These are phyloP conservation scores for Spinellus fusiger DNA, from an alignment of 192 early-diverging fungal genomes.

Conservation along the genomic window DNA sequence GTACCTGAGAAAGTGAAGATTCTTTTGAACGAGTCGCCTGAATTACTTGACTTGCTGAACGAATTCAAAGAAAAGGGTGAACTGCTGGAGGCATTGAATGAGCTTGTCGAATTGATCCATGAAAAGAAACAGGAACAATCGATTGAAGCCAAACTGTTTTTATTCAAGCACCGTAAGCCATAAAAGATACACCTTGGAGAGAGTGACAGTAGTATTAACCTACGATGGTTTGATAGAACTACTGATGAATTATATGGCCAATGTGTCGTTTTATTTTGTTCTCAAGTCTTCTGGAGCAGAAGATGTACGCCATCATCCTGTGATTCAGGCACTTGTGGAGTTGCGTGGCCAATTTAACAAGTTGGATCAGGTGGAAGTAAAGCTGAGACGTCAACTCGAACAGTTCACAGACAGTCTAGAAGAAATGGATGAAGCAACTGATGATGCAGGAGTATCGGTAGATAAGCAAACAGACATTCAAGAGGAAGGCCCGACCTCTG, in stretches of 20 bases:
- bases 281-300: slow-evolving; percentile 53
- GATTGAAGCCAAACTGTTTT: slow-evolving; percentile 13
- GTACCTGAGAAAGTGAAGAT: slow-evolving; percentile 57
- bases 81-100: slow-evolving; percentile 27
- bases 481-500: not conserved
- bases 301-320: slow-evolving; percentile 73
- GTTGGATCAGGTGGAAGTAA: slow-evolving; percentile 59
- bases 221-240: slow-evolving; percentile 19
- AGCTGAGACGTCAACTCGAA: slow-evolving; percentile 45
- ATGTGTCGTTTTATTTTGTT: slow-evolving; percentile 83
- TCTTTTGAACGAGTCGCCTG: slow-evolving; percentile 67
- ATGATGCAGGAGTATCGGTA: no score
- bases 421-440: no score
- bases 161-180: slow-evolving; percentile 31
- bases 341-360: slow-evolving; percentile 67
- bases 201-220: not conserved
- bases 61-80: slow-evolving; percentile 53
- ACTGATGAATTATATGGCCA: slow-evolving; percentile 76
- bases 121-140: slow-evolving; percentile 5
- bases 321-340: slow-evolving; percentile 72
- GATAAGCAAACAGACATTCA: no score
- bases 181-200: not conserved
- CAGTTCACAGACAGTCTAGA: no score
- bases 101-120: slow-evolving; percentile 18
- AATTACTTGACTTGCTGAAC: slow-evolving; percentile 59